Conservation (phyloP, 345 rosid species). For the Brassica cretica region DNA sequence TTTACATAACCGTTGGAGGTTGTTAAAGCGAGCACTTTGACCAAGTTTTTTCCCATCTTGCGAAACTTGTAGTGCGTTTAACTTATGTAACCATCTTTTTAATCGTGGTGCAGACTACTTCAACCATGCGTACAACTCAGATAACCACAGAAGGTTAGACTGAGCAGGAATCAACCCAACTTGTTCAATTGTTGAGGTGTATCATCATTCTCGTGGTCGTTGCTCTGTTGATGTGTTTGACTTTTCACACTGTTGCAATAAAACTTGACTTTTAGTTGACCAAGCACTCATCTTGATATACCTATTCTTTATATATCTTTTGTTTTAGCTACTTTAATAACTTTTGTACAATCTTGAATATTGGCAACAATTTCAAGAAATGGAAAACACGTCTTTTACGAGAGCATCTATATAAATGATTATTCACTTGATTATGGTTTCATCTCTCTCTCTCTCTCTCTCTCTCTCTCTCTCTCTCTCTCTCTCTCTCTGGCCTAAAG, state of each 20-base stretch:
- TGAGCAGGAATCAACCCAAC: not conserved
- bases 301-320: not conserved
- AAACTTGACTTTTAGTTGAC: constrained; percentile 29
- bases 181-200: not conserved
- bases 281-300: not conserved
- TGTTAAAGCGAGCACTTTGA: not conserved
- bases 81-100: not conserved
- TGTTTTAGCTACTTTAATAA: not conserved
- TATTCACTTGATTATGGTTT: not conserved
- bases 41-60: not conserved
- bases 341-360: not conserved
- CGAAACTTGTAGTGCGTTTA: not conserved
- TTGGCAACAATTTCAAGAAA: not conserved
- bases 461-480: not conserved
- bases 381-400: not conserved
- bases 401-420: not conserved
- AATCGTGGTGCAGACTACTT: not conserved
- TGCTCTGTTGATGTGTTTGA: not conserved
- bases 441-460: not conserved
- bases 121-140: not conserved
- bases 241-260: not conserved
- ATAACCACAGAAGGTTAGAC: not conserved
- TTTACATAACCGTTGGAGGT: not conserved
- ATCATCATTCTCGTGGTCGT: not conserved
- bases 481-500: not conserved